Conservation (phyloP, 768 basidiomycete genomes). For the Lentinula lateritia region DNA sequence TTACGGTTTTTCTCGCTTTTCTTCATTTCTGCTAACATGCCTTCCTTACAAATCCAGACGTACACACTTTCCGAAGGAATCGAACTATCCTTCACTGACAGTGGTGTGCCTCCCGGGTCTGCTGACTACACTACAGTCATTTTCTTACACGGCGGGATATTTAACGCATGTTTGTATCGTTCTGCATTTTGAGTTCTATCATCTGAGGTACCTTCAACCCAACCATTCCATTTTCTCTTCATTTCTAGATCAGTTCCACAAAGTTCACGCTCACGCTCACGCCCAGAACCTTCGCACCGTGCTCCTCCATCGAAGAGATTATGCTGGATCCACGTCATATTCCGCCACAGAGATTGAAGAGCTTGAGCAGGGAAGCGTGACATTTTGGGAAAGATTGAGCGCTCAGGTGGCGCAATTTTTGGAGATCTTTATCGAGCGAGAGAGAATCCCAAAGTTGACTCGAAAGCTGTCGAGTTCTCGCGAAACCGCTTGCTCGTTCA, state of each 20-base stretch:
- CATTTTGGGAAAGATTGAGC: constrained; percentile 11
- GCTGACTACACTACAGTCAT: constrained; percentile 16
- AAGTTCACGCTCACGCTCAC: constrained; percentile 8
- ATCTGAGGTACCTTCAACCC: background rate
- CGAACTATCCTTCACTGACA: constrained; percentile 8
- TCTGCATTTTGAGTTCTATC: no score
- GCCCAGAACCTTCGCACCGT: constrained; percentile 15
- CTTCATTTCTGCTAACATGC: background rate
- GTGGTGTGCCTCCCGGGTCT: constrained; percentile 5
- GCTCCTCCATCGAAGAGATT: constrained; percentile 17
- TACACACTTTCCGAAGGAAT: constrained; percentile 5
- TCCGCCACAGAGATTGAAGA: constrained; percentile 15
- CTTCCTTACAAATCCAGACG: background rate
- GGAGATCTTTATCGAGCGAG: constrained; percentile 10
- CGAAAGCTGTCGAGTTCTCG: background rate
- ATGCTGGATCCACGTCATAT: constrained; percentile 17
- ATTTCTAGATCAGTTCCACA: constrained; percentile 10
- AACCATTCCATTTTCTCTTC: background rate
- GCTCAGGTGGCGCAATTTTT: constrained; percentile 16
- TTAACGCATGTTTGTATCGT: constrained; percentile 14
- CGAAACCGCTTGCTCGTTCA: background rate
- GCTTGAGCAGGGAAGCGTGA: constrained; percentile 8
- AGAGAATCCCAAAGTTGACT: constrained; percentile 12
- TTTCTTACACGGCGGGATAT: constrained; percentile 15
- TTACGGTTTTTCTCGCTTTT: background rate